phyloP scores from a whole-genome alignment of 805 yeast genomes.

The Metschnikowia similis region DNA sequence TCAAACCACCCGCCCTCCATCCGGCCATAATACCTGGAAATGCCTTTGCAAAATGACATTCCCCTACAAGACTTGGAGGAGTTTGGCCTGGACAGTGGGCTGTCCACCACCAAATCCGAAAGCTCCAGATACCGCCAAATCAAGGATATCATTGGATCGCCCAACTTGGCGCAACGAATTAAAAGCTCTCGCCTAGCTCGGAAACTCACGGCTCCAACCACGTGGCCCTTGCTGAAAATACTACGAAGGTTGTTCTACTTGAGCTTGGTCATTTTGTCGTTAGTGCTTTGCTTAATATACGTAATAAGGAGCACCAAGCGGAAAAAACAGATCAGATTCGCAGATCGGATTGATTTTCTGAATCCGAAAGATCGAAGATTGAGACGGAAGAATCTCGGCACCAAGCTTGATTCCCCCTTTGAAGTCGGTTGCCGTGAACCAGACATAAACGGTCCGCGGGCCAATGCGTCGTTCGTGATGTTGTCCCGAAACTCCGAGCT shows the following conservation, averaged over 20 bases:
- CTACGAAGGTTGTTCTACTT: conserved; percentile 2
- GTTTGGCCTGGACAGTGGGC: background rate
- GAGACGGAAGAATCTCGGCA: conserved; percentile 14
- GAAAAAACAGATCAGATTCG: background rate
- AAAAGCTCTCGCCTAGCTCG: conserved; percentile 3
- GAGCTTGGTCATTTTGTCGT: background rate
- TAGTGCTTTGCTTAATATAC: background rate
- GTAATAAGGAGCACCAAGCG: background rate
- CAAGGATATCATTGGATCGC: background rate
- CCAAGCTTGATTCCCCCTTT: conserved; percentile 41
- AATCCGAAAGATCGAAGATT: conserved; percentile 8
- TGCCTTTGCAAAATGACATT: background rate
- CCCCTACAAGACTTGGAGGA: background rate
- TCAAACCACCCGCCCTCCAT: background rate
- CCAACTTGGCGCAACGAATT: background rate
- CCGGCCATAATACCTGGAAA: background rate
- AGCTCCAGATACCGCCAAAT: background rate
- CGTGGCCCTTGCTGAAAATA: background rate
- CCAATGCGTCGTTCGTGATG: conserved; percentile 82
- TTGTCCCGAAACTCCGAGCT: conserved; percentile 78
- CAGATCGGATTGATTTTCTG: conserved; percentile 11
- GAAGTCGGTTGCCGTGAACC: conserved; percentile 52
- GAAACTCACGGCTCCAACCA: conserved; percentile 1
- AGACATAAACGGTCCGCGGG: conserved; percentile 39
- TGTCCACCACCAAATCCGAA: background rate